Evolutionary conservation across 164 flowering plant species (phyloP), one percentile per base, ranked within the genome.

Genomic region (Nymphaea thermarum): DNA sequence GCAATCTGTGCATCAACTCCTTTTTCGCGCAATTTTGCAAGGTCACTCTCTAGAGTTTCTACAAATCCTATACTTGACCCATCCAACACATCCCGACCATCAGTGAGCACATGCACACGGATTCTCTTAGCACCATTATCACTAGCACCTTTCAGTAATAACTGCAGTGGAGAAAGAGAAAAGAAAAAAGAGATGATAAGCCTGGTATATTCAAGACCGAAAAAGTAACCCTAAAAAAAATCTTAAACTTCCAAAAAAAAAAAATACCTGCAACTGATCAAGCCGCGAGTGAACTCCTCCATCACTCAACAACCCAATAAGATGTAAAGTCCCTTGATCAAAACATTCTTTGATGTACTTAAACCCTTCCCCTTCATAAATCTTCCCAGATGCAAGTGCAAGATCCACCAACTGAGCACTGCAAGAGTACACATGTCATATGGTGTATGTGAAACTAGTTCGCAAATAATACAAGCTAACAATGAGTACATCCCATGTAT

Each of bases 261-360:
- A 16, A 63, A 64, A 65, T 71, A 91, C 98, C 90, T 77, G 96
- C 79, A 94, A 45, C 68, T 91, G 97, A 79, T 94, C 99, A 64
- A 94, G 82, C 63, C 99, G 82, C 44, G 99, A 91, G 77, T 91
- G 99, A 62, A 91, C 99, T 71, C 99, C 99, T 18, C 99, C 99
- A 79, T 94, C 96, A 80, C 99, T 91, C 79, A 94, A 70, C 63
- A 94, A 74, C 36, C 99, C 99, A 78, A 94, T 90, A 71, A 94
- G 90, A 81, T 94, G 99, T 76, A 94, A 75, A 14, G 99, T 94
- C 66, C 85, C 85, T 42, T 68, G 75, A 16, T 74, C 81, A 71
- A 94, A 94, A 70, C 73, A 77, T 71, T 85, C 89, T 75, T 87
- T 80, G 41, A 94, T 87, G 80, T 90, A 94, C 44, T 85, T 84